Evolutionary conservation across 1,284 basidiomycete genomes (phyloP).

Genomic region (Tilletia setariae): DNA sequence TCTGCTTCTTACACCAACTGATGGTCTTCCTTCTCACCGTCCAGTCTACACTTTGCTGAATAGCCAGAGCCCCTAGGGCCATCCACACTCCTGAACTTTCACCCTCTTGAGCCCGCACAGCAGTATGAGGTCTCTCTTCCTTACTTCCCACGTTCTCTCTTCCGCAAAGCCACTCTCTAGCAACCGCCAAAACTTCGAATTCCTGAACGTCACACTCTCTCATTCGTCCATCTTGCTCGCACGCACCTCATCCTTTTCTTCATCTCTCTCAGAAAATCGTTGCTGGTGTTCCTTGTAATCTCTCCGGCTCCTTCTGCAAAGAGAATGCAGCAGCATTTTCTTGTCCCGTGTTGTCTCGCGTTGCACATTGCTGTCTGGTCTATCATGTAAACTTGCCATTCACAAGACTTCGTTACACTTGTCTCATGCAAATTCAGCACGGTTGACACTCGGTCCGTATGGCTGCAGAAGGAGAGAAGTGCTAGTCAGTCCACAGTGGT

Average conservation of each 20-base stretch:
- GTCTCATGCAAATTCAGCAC: constrained; percentile 72
- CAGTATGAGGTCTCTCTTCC: not conserved
- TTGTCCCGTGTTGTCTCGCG: too few relatives aligned
- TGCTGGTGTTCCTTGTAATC: too few relatives aligned
- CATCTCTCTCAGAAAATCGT: not conserved
- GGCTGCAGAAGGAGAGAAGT: constrained; percentile 62
- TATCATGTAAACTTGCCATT: not conserved
- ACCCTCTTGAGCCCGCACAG: not conserved
- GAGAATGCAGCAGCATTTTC: too few relatives aligned
- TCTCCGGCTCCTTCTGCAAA: too few relatives aligned
- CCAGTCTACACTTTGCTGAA: constrained; percentile 32
- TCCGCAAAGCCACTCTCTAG: not conserved
- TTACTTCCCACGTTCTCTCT: not conserved
- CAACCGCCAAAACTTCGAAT: too few relatives aligned
- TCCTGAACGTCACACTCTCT: too few relatives aligned
- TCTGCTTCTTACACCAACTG: too few relatives aligned
- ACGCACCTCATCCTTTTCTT: not conserved
- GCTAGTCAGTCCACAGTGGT: not conserved
- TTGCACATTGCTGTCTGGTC: too few relatives aligned
- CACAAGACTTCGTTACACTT: constrained; percentile 37
- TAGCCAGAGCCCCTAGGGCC: constrained; percentile 5
- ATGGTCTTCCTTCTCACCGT: not conserved
- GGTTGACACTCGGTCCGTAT: constrained; percentile 85
- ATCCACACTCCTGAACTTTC: not conserved
- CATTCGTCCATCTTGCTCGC: not conserved